Base-by-base conservation (phyloP, 768 basidiomycete genomes). In the Hericium coralloides region DNA sequence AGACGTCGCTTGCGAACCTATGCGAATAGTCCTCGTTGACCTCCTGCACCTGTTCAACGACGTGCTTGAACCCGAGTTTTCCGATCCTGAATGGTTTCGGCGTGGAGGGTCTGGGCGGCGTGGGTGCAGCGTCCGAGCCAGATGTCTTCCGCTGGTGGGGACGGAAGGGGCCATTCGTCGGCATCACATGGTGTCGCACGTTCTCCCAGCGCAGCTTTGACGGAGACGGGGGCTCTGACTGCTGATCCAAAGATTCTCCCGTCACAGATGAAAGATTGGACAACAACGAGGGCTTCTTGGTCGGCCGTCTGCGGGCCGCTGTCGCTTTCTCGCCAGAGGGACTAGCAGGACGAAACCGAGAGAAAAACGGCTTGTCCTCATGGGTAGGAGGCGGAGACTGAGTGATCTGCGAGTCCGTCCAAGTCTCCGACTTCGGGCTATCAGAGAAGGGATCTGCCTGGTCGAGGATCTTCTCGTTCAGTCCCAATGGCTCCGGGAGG, bases 1-100 rank as follows among this genome's bases (percentile, higher is more conserved):
- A 70, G 2, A 89, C 70, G 38, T 86, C 84, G 54, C 78, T 76
- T 4, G 77, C 73, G 51, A 87, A 77, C 61, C 72, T 76, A 14
- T 73, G 74, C 15, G 70, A 68, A 50, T 83, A 79, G 45, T 82
- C 79, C 0, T 73, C 68, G 18, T 72, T 71, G 41, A 74, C 72
- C 55, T 81, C 83, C 25, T 76, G 77, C 3, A 73, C 84, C 56
- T 82, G 76, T 37, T 88, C 86, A 1, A 87, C 85, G 12, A 85
- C 80, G 22, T 87, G 83, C 49, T 76, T 75, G 60, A 85, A 82
- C 1, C 79, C 83, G 12, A 84, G 67, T 49, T 75, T 67, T 12
- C 70, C 74, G 31, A 84, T 66, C 14, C 79, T 73, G 37, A 79
- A 81, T 52, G 70, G 72, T 6, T 62, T 59, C n/a, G 62, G 54